A percentile compares a stretch with the other conserved stretches of the same genome.
Evolutionary conservation across 352 stramenopile genomes (phyloP).

Genomic region (Phytophthora syringae): DNA sequence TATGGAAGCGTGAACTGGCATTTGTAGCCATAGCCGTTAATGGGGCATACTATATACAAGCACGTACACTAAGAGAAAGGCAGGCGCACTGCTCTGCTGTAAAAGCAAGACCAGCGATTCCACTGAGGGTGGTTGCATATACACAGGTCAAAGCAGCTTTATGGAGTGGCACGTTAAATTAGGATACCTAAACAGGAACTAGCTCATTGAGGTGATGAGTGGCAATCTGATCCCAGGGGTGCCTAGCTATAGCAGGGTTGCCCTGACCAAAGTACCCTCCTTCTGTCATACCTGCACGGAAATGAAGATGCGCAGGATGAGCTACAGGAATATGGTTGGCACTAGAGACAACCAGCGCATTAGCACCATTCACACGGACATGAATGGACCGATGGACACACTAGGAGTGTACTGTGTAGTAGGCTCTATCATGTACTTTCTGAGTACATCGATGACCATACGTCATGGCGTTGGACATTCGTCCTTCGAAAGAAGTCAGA

Average conservation of each 20-base stretch:
- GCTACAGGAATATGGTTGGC: background rate
- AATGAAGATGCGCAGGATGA: background rate
- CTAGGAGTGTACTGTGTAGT: background rate
- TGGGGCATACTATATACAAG: background rate
- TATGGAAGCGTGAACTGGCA: background rate
- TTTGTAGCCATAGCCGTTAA: background rate
- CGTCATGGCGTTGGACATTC: background rate
- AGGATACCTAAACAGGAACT: no score
- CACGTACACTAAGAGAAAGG: background rate
- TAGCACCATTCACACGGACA: background rate
- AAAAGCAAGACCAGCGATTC: background rate
- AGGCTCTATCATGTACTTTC: background rate
- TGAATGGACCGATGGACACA: background rate
- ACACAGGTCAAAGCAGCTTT: background rate
- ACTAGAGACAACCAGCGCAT: background rate
- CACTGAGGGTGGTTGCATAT: background rate
- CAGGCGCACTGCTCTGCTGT: background rate
- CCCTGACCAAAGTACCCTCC: background rate
- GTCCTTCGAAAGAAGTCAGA: background rate
- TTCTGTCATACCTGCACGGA: background rate
- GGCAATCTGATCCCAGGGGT: background rate
- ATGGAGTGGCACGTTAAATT: constrained; percentile 1
- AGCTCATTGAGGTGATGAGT: constrained; percentile 1
- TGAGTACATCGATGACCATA: background rate
- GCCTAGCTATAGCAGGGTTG: background rate